Evolutionary conservation across 306 rosid species (phyloP), one percentile per base, ranked within the genome.

Genomic region (Inga oerstediana): DNA sequence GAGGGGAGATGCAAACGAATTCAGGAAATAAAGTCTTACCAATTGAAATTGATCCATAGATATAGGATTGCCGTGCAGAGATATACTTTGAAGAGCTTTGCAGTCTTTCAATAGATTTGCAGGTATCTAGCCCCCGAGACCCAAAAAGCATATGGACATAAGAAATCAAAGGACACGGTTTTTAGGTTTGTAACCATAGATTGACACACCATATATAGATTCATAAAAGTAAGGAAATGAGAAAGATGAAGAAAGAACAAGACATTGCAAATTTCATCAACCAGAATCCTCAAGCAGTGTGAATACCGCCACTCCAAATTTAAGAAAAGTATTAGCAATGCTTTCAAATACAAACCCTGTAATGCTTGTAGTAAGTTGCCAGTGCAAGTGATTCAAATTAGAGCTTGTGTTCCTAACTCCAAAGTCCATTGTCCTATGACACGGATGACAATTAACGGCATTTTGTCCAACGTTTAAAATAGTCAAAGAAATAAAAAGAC

Each of bases 1-100:
- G 54, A 19, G 19, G 52, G 61, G 9, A 48, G 43, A 4, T 39
- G 3, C 32, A 27, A 74, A 51, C 5, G 51, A 67, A 13, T 41
- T 65, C 71, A 14, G 41, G 71, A 16, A 74, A 45, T 4, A 51
- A 72, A 10, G 43, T 4, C 37, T 34, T 79, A 92, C 98, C 96
- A 89, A 97, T 87, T 97, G 98, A 88, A 97, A 97, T 88, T 94
- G 97, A 84, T 94, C 97, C 97, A 92, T 92, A 80, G 97, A 90
- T 81, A 97, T 91, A 71, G 98, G 98, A 83, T 97, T 97, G 10
- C 97, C 95, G 61, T 92, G 99, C 83, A 97, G 91, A 80, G 99
- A 92, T 72, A 94, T 87, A 79, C 87, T 94, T 86, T 97, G 99
- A 81, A 97, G 91, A 62, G 93, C 94, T 88, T 90, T 92, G 86